Evolutionary conservation across 1,284 basidiomycete genomes (phyloP).

Genomic region (Xerocomus nothofagi): DNA sequence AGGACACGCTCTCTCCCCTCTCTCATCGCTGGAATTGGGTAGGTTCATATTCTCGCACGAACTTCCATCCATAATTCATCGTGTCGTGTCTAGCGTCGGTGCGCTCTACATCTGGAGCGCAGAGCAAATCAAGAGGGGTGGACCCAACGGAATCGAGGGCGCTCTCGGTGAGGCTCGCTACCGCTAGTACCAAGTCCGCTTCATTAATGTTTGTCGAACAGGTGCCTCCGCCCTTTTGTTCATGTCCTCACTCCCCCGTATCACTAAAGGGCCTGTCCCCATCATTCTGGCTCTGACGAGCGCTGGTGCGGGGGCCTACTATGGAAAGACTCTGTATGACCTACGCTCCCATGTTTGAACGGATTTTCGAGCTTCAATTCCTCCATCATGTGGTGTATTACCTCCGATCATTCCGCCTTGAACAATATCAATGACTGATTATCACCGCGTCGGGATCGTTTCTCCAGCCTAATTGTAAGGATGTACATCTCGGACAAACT

Average conservation of each 20-base stretch:
- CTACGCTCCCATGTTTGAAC: slow-evolving; percentile 37
- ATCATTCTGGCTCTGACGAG: slow-evolving; percentile 65
- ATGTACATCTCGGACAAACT: slow-evolving; percentile 14
- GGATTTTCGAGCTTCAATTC: background rate
- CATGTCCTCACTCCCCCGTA: slow-evolving; percentile 75
- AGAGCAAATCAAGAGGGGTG: slow-evolving; percentile 70
- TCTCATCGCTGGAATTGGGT: slow-evolving; percentile 78
- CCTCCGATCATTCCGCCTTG: background rate
- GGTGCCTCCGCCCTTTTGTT: slow-evolving; percentile 79
- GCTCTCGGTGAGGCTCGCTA: slow-evolving; percentile 60
- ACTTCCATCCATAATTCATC: background rate
- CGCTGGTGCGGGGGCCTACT: slow-evolving; percentile 64
- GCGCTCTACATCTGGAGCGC: slow-evolving; percentile 75
- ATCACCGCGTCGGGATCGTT: background rate
- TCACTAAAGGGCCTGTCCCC: slow-evolving; percentile 76
- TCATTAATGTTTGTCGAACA: slow-evolving; percentile 27
- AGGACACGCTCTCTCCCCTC: slow-evolving; percentile 76
- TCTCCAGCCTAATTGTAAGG: slow-evolving; percentile 6
- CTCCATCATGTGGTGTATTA: background rate
- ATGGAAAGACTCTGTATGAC: slow-evolving; percentile 62
- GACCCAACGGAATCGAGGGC: slow-evolving; percentile 69
- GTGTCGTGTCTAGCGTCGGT: slow-evolving; percentile 56
- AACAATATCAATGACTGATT: slow-evolving; percentile 1
- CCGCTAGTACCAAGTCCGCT: background rate
- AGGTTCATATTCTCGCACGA: slow-evolving; percentile 18